phyloP scores from a whole-genome alignment of 257 asterid species.

The Paulownia fortunei region DNA sequence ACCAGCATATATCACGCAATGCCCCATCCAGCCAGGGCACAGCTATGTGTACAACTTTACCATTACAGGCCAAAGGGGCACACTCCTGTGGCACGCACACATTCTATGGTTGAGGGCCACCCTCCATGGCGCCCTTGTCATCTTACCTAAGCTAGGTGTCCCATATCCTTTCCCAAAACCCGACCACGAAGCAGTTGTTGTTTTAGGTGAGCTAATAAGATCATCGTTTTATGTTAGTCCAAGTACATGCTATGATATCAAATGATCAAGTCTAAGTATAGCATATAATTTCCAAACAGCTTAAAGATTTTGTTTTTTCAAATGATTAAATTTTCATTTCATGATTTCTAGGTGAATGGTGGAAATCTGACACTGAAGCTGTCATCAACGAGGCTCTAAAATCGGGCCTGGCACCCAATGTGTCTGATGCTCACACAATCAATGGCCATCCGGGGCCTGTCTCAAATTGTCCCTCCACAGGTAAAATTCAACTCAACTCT shows the following conservation, averaged over 20 bases:
- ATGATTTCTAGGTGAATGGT: conserved; percentile 64
- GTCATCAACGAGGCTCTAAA: conserved; percentile 62
- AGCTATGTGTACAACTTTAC: conserved; percentile 81
- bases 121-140: conserved; percentile 83
- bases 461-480: conserved; percentile 48
- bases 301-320: no score
- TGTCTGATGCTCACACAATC: conserved; percentile 79
- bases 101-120: conserved; percentile 85
- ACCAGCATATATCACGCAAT: conserved; percentile 92
- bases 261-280: no score
- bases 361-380: conserved; percentile 78
- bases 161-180: conserved; percentile 94
- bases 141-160: conserved; percentile 84
- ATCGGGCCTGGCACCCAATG: conserved; percentile 71
- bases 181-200: conserved; percentile 69
- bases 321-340: background rate
- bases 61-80: conserved; percentile 90
- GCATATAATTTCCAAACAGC: no score
- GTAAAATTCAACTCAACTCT: no score
- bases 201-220: conserved; percentile 51
- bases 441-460: conserved; percentile 66
- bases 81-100: conserved; percentile 91
- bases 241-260: no score
- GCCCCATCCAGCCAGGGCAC: conserved; percentile 86
- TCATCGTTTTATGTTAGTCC: background rate